Base-by-base conservation (phyloP, 2,329 filamentous ascomycete genomes). In the Paraphaeosphaeria minitans region DNA sequence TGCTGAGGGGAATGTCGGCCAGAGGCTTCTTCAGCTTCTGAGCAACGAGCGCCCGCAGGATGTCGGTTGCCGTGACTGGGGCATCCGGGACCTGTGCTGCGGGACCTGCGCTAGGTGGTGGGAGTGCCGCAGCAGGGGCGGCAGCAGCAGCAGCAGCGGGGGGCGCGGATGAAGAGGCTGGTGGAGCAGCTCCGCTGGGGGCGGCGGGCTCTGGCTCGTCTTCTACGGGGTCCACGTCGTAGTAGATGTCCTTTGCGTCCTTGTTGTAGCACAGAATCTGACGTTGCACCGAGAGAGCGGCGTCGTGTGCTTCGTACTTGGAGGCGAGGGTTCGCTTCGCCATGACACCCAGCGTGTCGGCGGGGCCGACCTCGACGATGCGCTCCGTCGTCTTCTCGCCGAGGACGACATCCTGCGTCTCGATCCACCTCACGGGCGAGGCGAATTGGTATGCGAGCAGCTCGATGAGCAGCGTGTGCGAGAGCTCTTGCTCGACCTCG, bases 261-360 rank as follows among this genome's bases (percentile, higher is more conserved):
- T 99, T 99, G 84, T 97, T 98, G 84, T 98, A 99, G 84, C 95
- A 98, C 57, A 99, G 87, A 76, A 99, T 97, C 79, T 98, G 94
- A 77, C 95, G 88, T 81, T 97, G 93, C 45, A 98, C 89, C 8
- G 94, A 97, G 74, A 94, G 94, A 62, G 95, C 95, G 57, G 95
- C 95, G 80, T 99, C 95, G 80, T 97, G 97, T 64, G 94, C 93
- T 84, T 99, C 95, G 79, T 98, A 99, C 81, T 98, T 98, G 75
- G 93, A 93, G 61, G 93, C 92, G 62, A 99, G 81, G 55, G 95
- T 99, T 71, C 94, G 87, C 84, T 93, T 96, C 66, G 95, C 95
- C 95, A 99, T 99, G 58, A 92, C 93, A 76, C 94, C 94, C 37
- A 99, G 87, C 27, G 95, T 99, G 80, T 99, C 94, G 72, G 94